phyloP scores from a whole-genome alignment of 208 protist genomes.

The Trypanosoma conorhini region DNA sequence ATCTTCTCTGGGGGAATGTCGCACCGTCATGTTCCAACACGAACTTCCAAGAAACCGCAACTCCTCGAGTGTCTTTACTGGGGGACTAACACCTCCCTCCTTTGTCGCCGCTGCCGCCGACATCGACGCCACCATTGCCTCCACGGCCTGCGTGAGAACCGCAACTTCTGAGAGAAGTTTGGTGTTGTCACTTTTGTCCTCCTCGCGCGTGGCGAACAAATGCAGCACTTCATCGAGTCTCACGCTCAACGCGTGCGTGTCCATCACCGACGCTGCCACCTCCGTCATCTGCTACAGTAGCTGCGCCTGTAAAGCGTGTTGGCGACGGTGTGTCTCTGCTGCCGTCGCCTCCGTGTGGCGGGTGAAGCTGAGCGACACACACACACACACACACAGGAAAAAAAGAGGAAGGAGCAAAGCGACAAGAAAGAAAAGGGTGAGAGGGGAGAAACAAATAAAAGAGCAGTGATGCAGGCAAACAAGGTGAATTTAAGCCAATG shows the following conservation, averaged over 20 bases:
- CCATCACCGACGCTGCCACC: conserved; percentile 2
- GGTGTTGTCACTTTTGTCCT: conserved; percentile 9
- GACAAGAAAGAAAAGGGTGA: conserved; percentile 1
- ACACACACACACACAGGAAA: no score
- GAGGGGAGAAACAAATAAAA: background rate
- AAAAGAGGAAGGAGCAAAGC: conserved; percentile 10
- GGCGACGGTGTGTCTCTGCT: background rate
- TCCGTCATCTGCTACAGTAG: background rate
- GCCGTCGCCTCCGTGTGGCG: background rate
- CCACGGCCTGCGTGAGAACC: conserved; percentile 5
- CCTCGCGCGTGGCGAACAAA: conserved; percentile 16
- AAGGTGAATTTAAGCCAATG: background rate
- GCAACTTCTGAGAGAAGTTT: conserved; percentile 16
- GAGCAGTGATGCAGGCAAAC: no score
- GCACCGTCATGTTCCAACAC: conserved; percentile 59
- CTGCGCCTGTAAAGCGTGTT: background rate
- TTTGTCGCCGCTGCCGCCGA: background rate
- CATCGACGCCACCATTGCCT: background rate
- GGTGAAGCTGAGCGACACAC: background rate
- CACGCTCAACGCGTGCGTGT: conserved; percentile 10
- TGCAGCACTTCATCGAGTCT: conserved; percentile 31
- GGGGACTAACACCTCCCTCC: conserved; percentile 20
- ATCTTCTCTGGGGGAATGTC: conserved; percentile 8
- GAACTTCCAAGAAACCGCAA: conserved; percentile 43
- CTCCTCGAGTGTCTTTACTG: conserved; percentile 41